A percentile compares a stretch with the other conserved stretches of the same genome.
These are phyloP conservation scores for Penicillium sp. DNA, from an alignment of 2,329 filamentous ascomycete genomes.

Conservation along the genomic window DNA sequence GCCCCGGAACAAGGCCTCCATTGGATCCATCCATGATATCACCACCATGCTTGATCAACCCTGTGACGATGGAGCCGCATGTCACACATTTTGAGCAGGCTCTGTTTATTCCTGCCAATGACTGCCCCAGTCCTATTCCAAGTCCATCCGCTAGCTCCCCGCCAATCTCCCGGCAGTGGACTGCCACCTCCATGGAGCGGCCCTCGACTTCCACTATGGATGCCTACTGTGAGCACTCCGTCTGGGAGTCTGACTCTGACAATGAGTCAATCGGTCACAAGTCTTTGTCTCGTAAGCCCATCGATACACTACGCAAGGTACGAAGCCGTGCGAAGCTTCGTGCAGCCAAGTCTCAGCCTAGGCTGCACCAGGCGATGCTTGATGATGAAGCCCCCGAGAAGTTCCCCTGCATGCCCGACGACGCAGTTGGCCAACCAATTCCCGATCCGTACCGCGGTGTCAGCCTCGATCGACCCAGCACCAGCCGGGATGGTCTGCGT, in stretches of 20 bases:
- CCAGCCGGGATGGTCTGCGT: conserved; percentile 29
- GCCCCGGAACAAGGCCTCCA: conserved; percentile 28
- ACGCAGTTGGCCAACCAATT: conserved; percentile 17
- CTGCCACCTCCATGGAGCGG: conserved; percentile 32
- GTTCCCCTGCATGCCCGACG: conserved; percentile 34
- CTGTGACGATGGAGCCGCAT: conserved; percentile 43
- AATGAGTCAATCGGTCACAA: conserved; percentile 37
- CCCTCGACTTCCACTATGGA: conserved; percentile 40
- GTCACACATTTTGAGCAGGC: conserved; percentile 43
- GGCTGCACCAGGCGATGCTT: conserved; percentile 31
- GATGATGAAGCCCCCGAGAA: conserved; percentile 29
- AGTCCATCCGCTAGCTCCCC: conserved; percentile 36
- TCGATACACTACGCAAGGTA: conserved; percentile 44
- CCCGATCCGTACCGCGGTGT: conserved; percentile 14
- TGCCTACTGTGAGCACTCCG: conserved; percentile 39
- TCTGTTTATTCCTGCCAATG: conserved; percentile 44
- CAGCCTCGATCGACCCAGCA: conserved; percentile 28
- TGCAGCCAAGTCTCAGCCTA: conserved; percentile 40
- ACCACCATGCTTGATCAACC: conserved; percentile 40
- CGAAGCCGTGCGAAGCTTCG: conserved; percentile 44
- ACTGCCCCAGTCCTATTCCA: conserved; percentile 39
- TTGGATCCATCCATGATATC: conserved; percentile 45
- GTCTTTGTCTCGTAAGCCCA: conserved; percentile 40
- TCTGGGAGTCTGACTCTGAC: conserved; percentile 46
- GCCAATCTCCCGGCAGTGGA: conserved; percentile 33